These are phyloP conservation scores for Alloascoidea hylecoeti DNA, from an alignment of 805 yeast genomes.

Conservation along the genomic window DNA sequence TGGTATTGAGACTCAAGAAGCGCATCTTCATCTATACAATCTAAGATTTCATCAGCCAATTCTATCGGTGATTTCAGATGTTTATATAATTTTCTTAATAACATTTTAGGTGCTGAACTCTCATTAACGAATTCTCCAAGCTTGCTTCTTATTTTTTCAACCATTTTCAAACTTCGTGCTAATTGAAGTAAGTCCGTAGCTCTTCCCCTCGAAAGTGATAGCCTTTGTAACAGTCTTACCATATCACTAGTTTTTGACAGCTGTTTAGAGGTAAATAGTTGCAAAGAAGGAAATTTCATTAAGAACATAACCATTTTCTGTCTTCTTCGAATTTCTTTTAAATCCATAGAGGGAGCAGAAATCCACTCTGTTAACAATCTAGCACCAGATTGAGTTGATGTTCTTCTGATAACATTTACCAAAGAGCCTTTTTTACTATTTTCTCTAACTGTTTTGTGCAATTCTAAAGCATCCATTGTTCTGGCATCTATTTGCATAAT, in stretches of 20 bases:
- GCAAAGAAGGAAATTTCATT: slow-evolving; percentile 3
- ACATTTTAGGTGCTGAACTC: slow-evolving; percentile 17
- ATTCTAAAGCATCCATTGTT: slow-evolving; percentile 44
- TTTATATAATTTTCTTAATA: slow-evolving; percentile 10
- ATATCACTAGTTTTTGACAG: slow-evolving; percentile 40
- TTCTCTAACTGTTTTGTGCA: slow-evolving; percentile 21
- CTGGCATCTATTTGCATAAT: slow-evolving; percentile 70
- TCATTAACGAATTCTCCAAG: slow-evolving; percentile 25
- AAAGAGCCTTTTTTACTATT: slow-evolving; percentile 54
- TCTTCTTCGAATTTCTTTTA: slow-evolving; percentile 38
- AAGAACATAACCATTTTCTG: slow-evolving; percentile 36
- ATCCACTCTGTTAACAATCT: slow-evolving; percentile 74
- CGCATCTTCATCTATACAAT: slow-evolving; percentile 25
- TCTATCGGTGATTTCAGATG: slow-evolving; percentile 14
- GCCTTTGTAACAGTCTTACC: slow-evolving; percentile 41
- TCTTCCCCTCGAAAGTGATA: slow-evolving; percentile 21
- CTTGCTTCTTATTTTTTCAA: slow-evolving; percentile 18
- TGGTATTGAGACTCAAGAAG: slow-evolving; percentile 13
- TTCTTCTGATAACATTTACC: slow-evolving; percentile 52
- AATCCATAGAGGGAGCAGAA: slow-evolving; percentile 58
- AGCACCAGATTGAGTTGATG: slow-evolving; percentile 73
- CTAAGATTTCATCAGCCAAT: slow-evolving; percentile 27
- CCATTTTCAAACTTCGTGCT: slow-evolving; percentile 9
- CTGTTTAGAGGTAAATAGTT: slow-evolving; percentile 11
- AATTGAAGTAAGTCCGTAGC: neutral